Evolutionary conservation across 2,329 filamentous ascomycete genomes (phyloP), one percentile per base, ranked within the genome.

Genomic region (Aspergillus sp.): DNA sequence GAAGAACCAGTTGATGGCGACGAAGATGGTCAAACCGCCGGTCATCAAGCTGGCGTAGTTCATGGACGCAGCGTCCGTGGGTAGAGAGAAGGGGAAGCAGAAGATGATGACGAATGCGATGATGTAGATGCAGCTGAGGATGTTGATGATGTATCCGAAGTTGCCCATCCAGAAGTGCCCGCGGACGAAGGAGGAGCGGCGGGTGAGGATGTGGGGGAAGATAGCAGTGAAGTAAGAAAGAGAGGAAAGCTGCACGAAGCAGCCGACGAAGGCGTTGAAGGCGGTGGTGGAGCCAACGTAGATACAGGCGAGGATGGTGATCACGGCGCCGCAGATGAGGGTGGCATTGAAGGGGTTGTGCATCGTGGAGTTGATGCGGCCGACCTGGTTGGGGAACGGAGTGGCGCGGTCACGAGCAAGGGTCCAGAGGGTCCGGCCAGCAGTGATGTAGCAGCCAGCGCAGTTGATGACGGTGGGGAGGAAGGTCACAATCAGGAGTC

Each of bases 341-440:
- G 84, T 86, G 1, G 85, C 78, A 56, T 82, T 81, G 57, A 87
- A 75, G 0, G 85, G 85, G 66, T 85, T 87, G 54, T 84, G 83
- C 56, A 85, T 79, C 1, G 62, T 72, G 60, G 78, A 75, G 68
- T 82, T 80, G 63, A 88, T 84, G 17, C 66, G 70, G n/a, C 79
- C 75, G 58, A 87, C 82, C 70, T 83, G 74, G 11, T 66, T 56
- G 1, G 80, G 77, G 66, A 86, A 82, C 0, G 85, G 85, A 3
- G 85, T 85, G 2, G 85, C 85, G 40, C 82, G 81, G 68, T 88
- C 85, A 33, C 85, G 81, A 39, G 84, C 82, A 33, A 77, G 66
- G 11, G 74, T 76, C 85, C 85, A 89, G 3, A 88, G 76, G 59
- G 83, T 85, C 7, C 86, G 82, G n/a, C 85, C 83, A 0, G 80